A percentile compares a stretch with the other conserved stretches of the same genome.
Conservation (phyloP, 1,139 yeast species). For the Scheffersomyces lignicola region DNA sequence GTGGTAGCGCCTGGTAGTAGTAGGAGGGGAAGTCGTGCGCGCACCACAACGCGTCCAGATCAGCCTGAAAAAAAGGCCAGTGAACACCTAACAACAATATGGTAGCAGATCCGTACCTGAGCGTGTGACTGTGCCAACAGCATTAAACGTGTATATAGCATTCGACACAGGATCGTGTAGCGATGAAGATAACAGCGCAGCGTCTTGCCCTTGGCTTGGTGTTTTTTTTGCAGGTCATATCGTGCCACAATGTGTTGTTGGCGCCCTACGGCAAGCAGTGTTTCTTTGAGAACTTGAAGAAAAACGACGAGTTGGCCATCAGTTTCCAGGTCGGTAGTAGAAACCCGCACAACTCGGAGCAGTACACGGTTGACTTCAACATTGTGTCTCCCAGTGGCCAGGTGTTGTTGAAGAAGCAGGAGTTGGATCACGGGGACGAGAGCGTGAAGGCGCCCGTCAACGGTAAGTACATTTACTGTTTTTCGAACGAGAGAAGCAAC, state of each 20-base stretch:
- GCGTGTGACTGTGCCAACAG: too few species aligned
- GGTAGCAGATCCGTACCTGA: too few species aligned
- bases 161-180: too few species aligned
- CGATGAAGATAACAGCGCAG: constrained; percentile 5
- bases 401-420: constrained; percentile 48
- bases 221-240: constrained; percentile 19
- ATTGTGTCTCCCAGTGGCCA: constrained; percentile 62
- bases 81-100: neutral
- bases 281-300: constrained; percentile 78
- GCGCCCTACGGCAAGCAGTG: constrained; percentile 89
- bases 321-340: constrained; percentile 94
- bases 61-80: neutral
- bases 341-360: constrained; percentile 75
- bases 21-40: neutral
- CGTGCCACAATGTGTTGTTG: constrained; percentile 78
- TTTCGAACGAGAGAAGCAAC: constrained; percentile 78
- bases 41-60: neutral
- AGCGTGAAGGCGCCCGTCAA: constrained; percentile 58
- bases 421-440: constrained; percentile 81
- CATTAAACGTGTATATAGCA: too few species aligned
- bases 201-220: constrained; percentile 4
- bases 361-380: constrained; percentile 71
- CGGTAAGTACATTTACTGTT: constrained; percentile 88
- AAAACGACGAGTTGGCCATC: constrained; percentile 84
- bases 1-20: too few species aligned